A percentile compares a stretch with the other conserved stretches of the same genome.
Evolutionary conservation across 2,329 filamentous ascomycete genomes (phyloP).

Genomic region (Fusarium subtropicale): DNA sequence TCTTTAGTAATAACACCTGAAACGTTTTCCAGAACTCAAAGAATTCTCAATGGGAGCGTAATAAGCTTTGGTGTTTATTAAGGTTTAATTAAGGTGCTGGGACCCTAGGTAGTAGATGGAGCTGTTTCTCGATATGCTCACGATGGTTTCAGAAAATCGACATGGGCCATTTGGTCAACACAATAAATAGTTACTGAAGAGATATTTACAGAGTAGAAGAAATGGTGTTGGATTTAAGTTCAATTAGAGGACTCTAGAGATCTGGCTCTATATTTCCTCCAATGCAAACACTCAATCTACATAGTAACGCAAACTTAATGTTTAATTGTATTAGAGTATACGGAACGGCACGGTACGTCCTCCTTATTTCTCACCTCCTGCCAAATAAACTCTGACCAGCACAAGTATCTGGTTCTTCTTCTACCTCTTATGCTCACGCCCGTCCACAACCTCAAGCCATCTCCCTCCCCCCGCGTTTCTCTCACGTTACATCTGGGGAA

Average conservation of each 20-base stretch:
- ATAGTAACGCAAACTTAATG: background rate
- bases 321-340: background rate
- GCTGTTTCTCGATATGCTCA: slow-evolving; percentile 2
- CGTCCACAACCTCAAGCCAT: slow-evolving; percentile 7
- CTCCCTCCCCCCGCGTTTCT: slow-evolving; percentile 2
- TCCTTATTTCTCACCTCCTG: background rate
- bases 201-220: background rate
- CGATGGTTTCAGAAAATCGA: slow-evolving; percentile 15
- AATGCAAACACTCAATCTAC: background rate
- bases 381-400: background rate
- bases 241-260: background rate
- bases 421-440: slow-evolving; percentile 22
- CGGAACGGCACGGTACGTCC: slow-evolving; percentile 13
- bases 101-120: background rate
- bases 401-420: background rate
- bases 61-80: slow-evolving; percentile 12
- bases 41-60: slow-evolving; percentile 12
- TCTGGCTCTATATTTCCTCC: background rate
- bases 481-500: slow-evolving; percentile 11
- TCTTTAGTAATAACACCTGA: slow-evolving; percentile 14
- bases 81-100: slow-evolving; percentile 39
- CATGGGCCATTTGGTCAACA: slow-evolving; percentile 12
- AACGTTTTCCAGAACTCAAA: slow-evolving; percentile 36
- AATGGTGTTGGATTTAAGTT: background rate
- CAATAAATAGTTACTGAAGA: background rate